Percentiles rank a stretch among this genome's conserved stretches.
These are phyloP conservation scores for Strobilomyces confusus DNA, from an alignment of 768 basidiomycete genomes.

Conservation along the genomic window DNA sequence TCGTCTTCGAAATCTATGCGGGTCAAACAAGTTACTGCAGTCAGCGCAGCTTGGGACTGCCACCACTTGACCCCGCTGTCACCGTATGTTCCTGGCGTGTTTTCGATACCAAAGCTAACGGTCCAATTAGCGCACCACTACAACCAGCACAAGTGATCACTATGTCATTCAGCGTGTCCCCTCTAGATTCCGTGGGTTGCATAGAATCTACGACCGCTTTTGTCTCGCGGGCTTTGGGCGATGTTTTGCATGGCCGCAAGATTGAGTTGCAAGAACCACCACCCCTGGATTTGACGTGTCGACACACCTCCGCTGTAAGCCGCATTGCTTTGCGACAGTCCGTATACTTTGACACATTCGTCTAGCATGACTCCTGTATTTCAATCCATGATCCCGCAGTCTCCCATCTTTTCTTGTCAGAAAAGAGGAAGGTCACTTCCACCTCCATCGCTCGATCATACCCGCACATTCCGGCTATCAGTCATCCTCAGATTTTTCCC, in stretches of 20 bases:
- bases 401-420: constrained; percentile 46
- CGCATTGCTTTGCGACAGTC: not conserved
- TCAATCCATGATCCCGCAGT: constrained; percentile 22
- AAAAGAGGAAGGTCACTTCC: constrained; percentile 42
- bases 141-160: constrained; percentile 47
- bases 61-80: constrained; percentile 33
- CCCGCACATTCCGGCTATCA: constrained; percentile 52
- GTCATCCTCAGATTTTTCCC: constrained; percentile 66
- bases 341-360: not conserved
- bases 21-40: constrained; percentile 54
- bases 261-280: constrained; percentile 45
- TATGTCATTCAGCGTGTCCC: constrained; percentile 40
- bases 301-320: constrained; percentile 44
- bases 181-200: constrained; percentile 35
- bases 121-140: constrained; percentile 38
- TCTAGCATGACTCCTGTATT: constrained; percentile 12
- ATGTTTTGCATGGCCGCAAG: constrained; percentile 47
- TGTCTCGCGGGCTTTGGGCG: constrained; percentile 46
- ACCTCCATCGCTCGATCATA: constrained; percentile 38
- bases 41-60: constrained; percentile 72
- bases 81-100: constrained; percentile 38
- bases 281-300: constrained; percentile 48
- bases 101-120: constrained; percentile 5
- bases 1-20: constrained; percentile 37
- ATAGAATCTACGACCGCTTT: constrained; percentile 45